Evolutionary conservation across 2,329 filamentous ascomycete genomes (phyloP).

Genomic region (Aspergillus versicolor): DNA sequence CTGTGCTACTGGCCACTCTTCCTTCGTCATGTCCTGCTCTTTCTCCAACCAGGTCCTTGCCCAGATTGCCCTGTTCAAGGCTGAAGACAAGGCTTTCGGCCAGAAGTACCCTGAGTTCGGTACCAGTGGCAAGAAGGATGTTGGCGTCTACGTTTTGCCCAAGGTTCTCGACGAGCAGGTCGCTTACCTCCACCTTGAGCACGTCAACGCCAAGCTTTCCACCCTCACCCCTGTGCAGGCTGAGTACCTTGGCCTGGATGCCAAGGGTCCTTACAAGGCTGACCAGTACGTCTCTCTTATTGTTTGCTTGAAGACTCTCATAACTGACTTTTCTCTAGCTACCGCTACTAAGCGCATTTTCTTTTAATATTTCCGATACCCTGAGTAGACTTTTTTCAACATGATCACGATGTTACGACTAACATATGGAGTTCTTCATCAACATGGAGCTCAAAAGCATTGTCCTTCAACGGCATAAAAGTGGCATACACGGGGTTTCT

Average conservation of each 20-base stretch:
- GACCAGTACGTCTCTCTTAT: constrained; percentile 65
- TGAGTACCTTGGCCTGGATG: constrained; percentile 85
- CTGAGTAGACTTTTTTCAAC: constrained; percentile 51
- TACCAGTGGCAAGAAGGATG: constrained; percentile 82
- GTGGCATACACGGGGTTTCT: constrained; percentile 35
- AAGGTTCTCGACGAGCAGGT: constrained; percentile 99
- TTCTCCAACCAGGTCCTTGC: constrained; percentile 99
- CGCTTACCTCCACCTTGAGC: constrained; percentile 84
- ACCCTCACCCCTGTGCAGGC: constrained; percentile 82
- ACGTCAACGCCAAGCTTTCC: constrained; percentile 93
- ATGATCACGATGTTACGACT: constrained; percentile 60
- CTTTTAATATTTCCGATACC: constrained; percentile 33
- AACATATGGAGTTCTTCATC: constrained; percentile 51
- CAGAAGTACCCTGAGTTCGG: constrained; percentile 96
- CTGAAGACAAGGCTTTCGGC: constrained; percentile 78
- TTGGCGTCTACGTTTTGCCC: constrained; percentile 94
- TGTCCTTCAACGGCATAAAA: constrained; percentile 62
- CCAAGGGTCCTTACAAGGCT: constrained; percentile 92
- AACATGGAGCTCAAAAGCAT: constrained; percentile 50
- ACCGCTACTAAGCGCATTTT: constrained; percentile 63
- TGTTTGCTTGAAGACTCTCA: background rate
- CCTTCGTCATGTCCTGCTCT: constrained; percentile 99
- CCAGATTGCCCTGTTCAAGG: constrained; percentile 98
- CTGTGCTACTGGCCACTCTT: constrained; percentile 98
- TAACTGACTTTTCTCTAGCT: constrained; percentile 31